phyloP scores from a whole-genome alignment of 2,329 filamentous ascomycete genomes.

The Aureobasidium sp. region DNA sequence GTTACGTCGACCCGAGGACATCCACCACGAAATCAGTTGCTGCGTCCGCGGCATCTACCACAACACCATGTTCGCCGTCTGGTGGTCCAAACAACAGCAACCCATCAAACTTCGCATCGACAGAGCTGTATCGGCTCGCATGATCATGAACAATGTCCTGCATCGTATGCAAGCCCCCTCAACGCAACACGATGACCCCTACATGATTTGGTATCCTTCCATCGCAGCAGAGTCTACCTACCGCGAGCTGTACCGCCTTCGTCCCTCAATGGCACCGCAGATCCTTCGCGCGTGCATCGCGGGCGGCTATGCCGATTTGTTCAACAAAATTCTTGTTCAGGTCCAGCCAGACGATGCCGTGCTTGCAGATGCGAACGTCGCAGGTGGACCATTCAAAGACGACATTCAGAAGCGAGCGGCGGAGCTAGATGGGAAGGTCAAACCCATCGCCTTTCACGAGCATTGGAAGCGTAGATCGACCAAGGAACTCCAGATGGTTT shows the following conservation, averaged over 20 bases:
- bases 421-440: too few species aligned
- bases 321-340: too few species aligned
- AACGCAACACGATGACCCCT: constrained; percentile 3
- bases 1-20: constrained; percentile 23
- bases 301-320: constrained; percentile 14
- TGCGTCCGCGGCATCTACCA: constrained; percentile 31
- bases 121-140: constrained; percentile 20
- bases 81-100: constrained; percentile 20
- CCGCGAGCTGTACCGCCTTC: constrained; percentile 6
- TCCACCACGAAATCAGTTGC: constrained; percentile 22
- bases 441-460: too few species aligned
- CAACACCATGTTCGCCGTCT: constrained; percentile 30
- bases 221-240: constrained; percentile 15
- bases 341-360: too few species aligned
- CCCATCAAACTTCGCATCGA: background rate
- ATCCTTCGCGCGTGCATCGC: constrained; percentile 17
- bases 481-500: too few species aligned
- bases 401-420: too few species aligned
- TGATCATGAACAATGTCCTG: constrained; percentile 28
- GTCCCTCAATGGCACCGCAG: constrained; percentile 15
- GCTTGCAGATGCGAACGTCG: background rate
- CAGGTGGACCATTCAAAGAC: too few species aligned
- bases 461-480: too few species aligned
- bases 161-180: background rate
- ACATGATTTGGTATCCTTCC: constrained; percentile 19